Evolutionary conservation across 2,329 filamentous ascomycete genomes (phyloP), one percentile per base, ranked within the genome.

Genomic region (Spiromastix sp.): DNA sequence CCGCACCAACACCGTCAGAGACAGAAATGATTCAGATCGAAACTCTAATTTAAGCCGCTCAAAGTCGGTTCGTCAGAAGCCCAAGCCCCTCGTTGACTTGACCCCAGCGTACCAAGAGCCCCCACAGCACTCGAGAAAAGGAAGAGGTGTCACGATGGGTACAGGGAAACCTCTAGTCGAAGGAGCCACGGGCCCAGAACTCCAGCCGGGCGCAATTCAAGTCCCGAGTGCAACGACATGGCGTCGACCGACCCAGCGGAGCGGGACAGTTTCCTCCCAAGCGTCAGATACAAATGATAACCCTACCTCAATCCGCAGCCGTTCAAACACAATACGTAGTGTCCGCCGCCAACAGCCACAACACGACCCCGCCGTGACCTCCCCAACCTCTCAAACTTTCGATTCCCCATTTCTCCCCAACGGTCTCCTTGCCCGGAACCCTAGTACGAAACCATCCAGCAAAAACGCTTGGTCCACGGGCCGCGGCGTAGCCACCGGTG

Each of bases 31-130:
- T 2, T 47, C 52, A 2, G 52, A 52, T 30, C 19, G 31, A 5
- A 36, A 33, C 15, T 10, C 24, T 15, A 44, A 27, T 17, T 9
- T 16, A 8, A 48, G 49, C 16, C 62, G 67, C 32, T 62, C 63
- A n/a, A 56, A 54, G n/a, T 72, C 71, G 2, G 45, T 55, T 33
- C 54, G 48, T 4, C 61, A 56, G 16, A 61, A 56, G 47, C 66
- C 67, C 2, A 76, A 75, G 42, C 80, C 81, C 2, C 66, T 86
- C 4, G 59, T 86, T 19, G 81, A 83, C 48, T 66, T 85, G 26
- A 77, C 76, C 0, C 75, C 77, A 0, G 64, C 67, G 32, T 81
- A 79, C 49, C 66, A 70, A 32, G 77, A 81, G 42, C 69, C 77
- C 5, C 78, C 78, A 2, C 55, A 57, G 25, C 54, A 60, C 39